Evolutionary conservation across 2,329 filamentous ascomycete genomes (phyloP).

Genomic region (Trichoderma sp.): DNA sequence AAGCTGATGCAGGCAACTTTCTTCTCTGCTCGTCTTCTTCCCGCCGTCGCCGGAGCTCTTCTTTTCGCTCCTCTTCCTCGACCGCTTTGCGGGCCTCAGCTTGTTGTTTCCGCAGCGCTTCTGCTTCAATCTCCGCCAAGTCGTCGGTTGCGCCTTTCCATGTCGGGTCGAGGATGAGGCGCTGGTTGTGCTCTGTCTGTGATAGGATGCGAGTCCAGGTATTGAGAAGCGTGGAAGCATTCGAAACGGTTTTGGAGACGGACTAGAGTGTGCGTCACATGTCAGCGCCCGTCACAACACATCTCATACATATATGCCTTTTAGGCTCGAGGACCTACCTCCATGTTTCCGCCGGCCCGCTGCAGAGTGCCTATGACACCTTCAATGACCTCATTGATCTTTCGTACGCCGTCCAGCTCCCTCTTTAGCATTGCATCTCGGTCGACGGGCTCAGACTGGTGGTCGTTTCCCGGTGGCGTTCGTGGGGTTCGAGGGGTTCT

Average conservation of each 20-base stretch:
- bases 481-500: conserved; percentile 52
- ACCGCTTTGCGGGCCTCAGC: conserved; percentile 74
- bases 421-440: conserved; percentile 73
- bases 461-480: conserved; percentile 46
- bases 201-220: conserved; percentile 96
- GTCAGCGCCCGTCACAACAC: conserved; percentile 35
- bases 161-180: conserved; percentile 80
- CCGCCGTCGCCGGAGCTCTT: conserved; percentile 65
- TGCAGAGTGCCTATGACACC: conserved; percentile 71
- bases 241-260: conserved; percentile 80
- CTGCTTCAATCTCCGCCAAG: conserved; percentile 80
- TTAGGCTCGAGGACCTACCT: conserved; percentile 47
- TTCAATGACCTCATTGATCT: conserved; percentile 87
- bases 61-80: conserved; percentile 77
- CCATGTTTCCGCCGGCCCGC: conserved; percentile 75
- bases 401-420: conserved; percentile 80
- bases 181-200: conserved; percentile 96
- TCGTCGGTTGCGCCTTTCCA: conserved; percentile 92
- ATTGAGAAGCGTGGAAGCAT: conserved; percentile 85
- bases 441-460: conserved; percentile 52
- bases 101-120: conserved; percentile 71
- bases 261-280: conserved; percentile 51
- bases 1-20: conserved; percentile 34
- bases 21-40: conserved; percentile 60
- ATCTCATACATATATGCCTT: not conserved